Conservation (phyloP, 2,329 filamentous ascomycete species). For the Xylariaceae sp. region DNA sequence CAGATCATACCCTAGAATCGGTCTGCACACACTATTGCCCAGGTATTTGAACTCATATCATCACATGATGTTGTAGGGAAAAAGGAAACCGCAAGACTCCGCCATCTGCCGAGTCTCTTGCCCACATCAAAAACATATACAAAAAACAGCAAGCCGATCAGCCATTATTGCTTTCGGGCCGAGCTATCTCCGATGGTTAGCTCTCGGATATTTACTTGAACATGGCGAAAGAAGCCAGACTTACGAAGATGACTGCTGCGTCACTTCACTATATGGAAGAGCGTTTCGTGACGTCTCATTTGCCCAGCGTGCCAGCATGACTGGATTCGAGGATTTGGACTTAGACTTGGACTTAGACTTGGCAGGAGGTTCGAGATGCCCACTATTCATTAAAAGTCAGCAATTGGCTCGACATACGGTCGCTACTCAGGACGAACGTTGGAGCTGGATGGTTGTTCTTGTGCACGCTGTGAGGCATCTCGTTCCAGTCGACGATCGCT, state of each 20-base stretch:
- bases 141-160: slow-evolving; percentile 6
- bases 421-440: slow-evolving; percentile 20
- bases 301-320: slow-evolving; percentile 28
- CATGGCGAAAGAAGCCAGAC: slow-evolving; percentile 3
- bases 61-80: slow-evolving; percentile 15
- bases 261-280: slow-evolving; percentile 27
- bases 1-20: slow-evolving; percentile 1
- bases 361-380: slow-evolving; percentile 10
- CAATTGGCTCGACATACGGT: slow-evolving; percentile 6
- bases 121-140: slow-evolving; percentile 22
- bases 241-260: slow-evolving; percentile 25
- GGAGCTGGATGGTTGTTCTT: slow-evolving; percentile 15
- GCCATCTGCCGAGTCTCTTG: slow-evolving; percentile 5
- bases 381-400: slow-evolving; percentile 23
- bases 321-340: slow-evolving; percentile 2
- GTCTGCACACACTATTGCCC: not conserved
- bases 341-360: slow-evolving; percentile 3
- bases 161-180: slow-evolving; percentile 16
- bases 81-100: slow-evolving; percentile 8
- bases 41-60: slow-evolving; percentile 10
- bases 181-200: slow-evolving; percentile 20
- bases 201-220: slow-evolving; percentile 1
- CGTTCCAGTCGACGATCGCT: not conserved
- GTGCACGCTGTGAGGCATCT: slow-evolving; percentile 27
- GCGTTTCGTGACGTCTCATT: slow-evolving; percentile 23